Base-by-base conservation (phyloP, 2,329 filamentous ascomycete genomes). In the Ceratocystis cubensis region DNA sequence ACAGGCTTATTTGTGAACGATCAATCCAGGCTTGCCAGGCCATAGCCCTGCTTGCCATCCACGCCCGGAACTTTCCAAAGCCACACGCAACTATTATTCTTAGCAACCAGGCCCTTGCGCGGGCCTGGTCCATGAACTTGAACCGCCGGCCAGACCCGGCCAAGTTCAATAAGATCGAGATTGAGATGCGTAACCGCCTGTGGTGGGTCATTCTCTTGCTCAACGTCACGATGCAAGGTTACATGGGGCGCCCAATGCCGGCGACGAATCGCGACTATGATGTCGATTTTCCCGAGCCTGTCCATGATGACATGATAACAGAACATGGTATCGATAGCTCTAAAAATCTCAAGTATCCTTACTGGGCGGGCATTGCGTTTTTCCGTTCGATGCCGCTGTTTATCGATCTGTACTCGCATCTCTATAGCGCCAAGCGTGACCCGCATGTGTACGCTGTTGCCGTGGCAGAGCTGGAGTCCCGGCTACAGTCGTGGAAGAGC, bases 11-110 rank as follows among this genome's bases (percentile, higher is more conserved):
- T 15, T 78, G 78, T 5, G 83, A 84, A 20, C 82, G 82, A 66
- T 84, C 83, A 0, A 75, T 91, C 15, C 78, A 84, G 59, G 84
- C 89, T 64, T 79, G 91, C 6, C 89, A 94, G 74, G 89, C 88
- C 2, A 74, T 94, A 71, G 80, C 85, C 10, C 77, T 94, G 75
- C 84, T 95, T 20, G 85, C 85, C 67, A 76, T 83, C 2, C 88
- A 93, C 73, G 82, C 89, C 3, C 84, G 90, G 68, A 85, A 84
- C 63, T 91, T 94, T 67, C 88, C 89, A 37, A 91, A 92, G 71
- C 88, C 90, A 0, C 88, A 88, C 13, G 84, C 87, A 53, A 88
- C 87, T 65, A 87, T 86, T 76, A 81, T 88, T 70, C 79, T 92
- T 68, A 82, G 82, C 41, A 84, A 83, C 64, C 79, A 84, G 61